Percentiles rank a stretch among this genome's conserved stretches.
Conservation (phyloP, 768 basidiomycete species). For the Candolleomyces efflorescens region DNA sequence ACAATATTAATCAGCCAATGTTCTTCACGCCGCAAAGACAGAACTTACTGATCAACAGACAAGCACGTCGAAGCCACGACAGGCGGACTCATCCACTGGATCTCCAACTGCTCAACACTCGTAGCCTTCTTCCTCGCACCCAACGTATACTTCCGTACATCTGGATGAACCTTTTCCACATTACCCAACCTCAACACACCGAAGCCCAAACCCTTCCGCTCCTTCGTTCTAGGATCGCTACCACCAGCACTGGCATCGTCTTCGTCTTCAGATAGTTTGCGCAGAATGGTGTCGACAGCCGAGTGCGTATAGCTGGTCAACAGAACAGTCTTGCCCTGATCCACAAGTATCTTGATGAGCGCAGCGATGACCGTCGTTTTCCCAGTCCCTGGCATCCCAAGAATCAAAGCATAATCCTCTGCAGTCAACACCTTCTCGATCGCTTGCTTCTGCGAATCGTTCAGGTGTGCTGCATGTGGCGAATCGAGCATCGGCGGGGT, state of each 20-base stretch:
- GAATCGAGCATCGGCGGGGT: conserved; percentile 1
- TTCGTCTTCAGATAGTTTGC: conserved; percentile 58
- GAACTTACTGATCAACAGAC: conserved; percentile 85
- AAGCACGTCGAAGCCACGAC: conserved; percentile 97
- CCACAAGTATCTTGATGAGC: conserved; percentile 76
- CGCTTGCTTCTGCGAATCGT: conserved; percentile 68
- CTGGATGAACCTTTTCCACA: conserved; percentile 87
- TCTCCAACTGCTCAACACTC: conserved; percentile 80
- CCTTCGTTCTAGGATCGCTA: background rate
- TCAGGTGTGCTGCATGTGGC: conserved; percentile 39
- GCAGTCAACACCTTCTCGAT: conserved; percentile 73
- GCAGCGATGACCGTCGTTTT: conserved; percentile 95
- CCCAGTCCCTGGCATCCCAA: conserved; percentile 99
- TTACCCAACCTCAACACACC: conserved; percentile 82
- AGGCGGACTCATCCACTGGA: conserved; percentile 79
- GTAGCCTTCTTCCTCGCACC: conserved; percentile 48
- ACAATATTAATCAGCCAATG: background rate
- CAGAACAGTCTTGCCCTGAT: conserved; percentile 80
- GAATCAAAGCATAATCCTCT: conserved; percentile 83
- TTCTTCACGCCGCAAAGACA: background rate
- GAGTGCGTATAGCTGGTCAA: conserved; percentile 96
- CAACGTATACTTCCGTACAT: conserved; percentile 69
- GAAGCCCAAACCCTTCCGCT: conserved; percentile 46
- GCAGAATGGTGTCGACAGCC: conserved; percentile 94
- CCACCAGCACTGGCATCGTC: conserved; percentile 9